These are phyloP conservation scores for Caryocar brasiliense DNA, from an alignment of 441 rosid species.

Conservation along the genomic window DNA sequence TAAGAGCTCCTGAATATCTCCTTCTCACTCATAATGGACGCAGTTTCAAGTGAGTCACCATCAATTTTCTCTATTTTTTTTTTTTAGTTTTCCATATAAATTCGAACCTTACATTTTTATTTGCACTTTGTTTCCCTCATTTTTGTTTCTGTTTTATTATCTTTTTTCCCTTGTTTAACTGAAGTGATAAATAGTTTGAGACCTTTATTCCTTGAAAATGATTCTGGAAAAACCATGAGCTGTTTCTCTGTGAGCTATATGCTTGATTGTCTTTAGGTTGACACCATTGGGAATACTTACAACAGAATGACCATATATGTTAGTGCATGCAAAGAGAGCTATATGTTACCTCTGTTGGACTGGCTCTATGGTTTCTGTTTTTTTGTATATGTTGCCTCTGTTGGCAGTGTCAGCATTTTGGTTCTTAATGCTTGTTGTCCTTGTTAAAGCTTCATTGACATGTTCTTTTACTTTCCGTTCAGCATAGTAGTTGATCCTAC, in stretches of 20 bases:
- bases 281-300: not conserved
- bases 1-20: constrained; percentile 78
- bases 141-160: not conserved
- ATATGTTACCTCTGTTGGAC: not conserved
- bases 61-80: constrained; percentile 7
- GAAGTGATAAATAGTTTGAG: not conserved
- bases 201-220: not conserved
- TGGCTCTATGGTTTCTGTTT: not conserved
- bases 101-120: no score
- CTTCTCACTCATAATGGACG: constrained; percentile 91
- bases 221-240: not conserved
- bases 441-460: constrained; percentile 4
- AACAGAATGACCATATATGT: not conserved
- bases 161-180: not conserved
- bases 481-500: constrained; percentile 95
- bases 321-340: not conserved
- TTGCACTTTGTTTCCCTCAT: not conserved
- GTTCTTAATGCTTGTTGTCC: not conserved
- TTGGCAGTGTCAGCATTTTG: not conserved
- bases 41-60: constrained; percentile 83
- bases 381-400: not conserved
- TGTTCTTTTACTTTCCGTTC: constrained; percentile 24
- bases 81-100: not conserved
- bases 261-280: not conserved
- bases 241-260: not conserved